These are phyloP conservation scores for Aegilops sharonensis DNA, from an alignment of 176 grass and related monocot genomes.

Conservation along the genomic window DNA sequence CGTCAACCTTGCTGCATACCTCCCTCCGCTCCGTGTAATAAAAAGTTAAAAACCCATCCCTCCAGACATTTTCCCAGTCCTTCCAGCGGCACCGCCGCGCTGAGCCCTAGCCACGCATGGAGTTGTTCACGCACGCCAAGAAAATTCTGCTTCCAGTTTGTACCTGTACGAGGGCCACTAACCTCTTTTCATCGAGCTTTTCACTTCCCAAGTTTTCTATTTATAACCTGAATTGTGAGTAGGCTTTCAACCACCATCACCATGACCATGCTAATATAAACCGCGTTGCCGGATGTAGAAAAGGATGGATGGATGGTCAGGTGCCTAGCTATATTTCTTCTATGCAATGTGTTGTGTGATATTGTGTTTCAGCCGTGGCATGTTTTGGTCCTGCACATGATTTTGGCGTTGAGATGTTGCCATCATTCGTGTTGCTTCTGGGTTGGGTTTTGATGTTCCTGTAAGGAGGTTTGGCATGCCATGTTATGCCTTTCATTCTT, in stretches of 20 bases:
- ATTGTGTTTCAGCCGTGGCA: background rate
- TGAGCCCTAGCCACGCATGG: slow-evolving; percentile 16
- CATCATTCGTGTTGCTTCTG: slow-evolving; percentile 15
- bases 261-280: background rate
- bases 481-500: too few species aligned
- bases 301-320: background rate
- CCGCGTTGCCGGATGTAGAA: background rate
- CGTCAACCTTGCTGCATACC: background rate
- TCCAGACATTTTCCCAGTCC: background rate
- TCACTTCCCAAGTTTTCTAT: background rate
- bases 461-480: background rate
- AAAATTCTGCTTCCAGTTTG: background rate
- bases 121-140: slow-evolving; percentile 66
- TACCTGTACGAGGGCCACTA: background rate
- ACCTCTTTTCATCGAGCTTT: background rate
- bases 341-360: background rate
- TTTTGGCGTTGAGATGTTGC: background rate
- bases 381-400: background rate
- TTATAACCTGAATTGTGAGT: background rate
- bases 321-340: background rate
- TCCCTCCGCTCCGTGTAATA: background rate
- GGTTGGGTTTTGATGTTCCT: background rate
- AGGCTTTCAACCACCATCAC: too few species aligned
- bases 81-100: background rate
- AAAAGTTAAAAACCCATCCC: background rate